Base-by-base conservation (phyloP, 495 filamentous ascomycete genomes). In the Schizothecium vesticola region DNA sequence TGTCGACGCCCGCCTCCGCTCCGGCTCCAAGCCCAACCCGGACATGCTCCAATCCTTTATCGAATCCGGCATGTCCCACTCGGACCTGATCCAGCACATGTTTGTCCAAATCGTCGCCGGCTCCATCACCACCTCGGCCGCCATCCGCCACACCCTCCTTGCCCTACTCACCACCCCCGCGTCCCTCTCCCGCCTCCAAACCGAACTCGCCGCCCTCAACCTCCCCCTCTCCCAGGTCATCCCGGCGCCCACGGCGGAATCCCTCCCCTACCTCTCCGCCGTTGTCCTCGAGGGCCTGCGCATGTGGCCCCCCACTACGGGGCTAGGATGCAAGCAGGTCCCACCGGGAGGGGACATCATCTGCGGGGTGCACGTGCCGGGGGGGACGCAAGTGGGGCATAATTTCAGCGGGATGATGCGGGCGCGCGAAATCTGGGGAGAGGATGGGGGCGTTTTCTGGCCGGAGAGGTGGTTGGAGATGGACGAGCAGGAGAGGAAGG, bases 111-210 rank as follows among this genome's bases (percentile, higher is more conserved):
- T 71, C 55, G 77, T 90, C 5, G 89, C 89, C 1, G 88, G 88
- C 9, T 86, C 88, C 6, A 89, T 91, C 66, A 90, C 89, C 23
- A 88, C 87, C 0, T 84, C 86, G 0, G 86, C 87, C 0, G 82
- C 84, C n/a, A 84, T 90, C 71, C 82, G 83, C 56, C 81, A 80
- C 6, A 78, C 86, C 60, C 76, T 90, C 61, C 73, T 82, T 31
- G 85, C 86, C 69, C 71, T 90, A 21, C 71, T 89, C 16, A 74
- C 76, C 21, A 77, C 82, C 33, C 76, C 77, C 0, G 59, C 62
- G 0, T 77, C 81, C 0, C 89, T 88, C 69, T 73, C 81, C 10
- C 81, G 79, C 36, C 79, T 91, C 65, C 83, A 87, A 76, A 72
- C 73, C 5, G 88, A 91, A 69, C 86, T 91, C 61, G 84, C 87